Percentiles rank a stretch among this genome's conserved stretches.
phyloP scores from a whole-genome alignment of 257 asterid species.

The Capsicum rhomboideum region DNA sequence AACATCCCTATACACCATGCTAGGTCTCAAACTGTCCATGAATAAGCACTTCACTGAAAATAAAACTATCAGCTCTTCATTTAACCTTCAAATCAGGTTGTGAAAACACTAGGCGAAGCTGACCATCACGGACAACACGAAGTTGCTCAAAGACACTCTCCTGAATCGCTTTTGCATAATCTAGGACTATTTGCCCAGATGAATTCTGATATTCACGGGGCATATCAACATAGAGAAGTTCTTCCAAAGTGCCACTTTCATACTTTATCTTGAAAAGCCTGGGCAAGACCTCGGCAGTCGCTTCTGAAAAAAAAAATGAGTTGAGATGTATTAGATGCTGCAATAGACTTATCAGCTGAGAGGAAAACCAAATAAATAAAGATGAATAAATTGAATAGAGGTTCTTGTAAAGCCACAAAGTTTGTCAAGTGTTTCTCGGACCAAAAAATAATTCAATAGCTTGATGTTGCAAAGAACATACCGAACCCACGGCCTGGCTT shows the following conservation, averaged over 20 bases:
- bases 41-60: not conserved
- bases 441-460: not conserved
- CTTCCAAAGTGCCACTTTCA: constrained; percentile 95
- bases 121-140: constrained; percentile 98
- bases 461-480: constrained; percentile 14
- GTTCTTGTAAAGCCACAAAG: not conserved
- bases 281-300: constrained; percentile 89
- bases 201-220: constrained; percentile 90
- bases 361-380: not conserved
- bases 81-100: constrained; percentile 79
- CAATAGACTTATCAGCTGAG: not conserved
- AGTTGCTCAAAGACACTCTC: constrained; percentile 95
- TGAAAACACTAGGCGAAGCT: constrained; percentile 81
- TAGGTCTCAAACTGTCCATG: not conserved
- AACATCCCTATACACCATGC: not conserved
- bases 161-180: constrained; percentile 92
- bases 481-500: constrained; percentile 99
- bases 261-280: constrained; percentile 81
- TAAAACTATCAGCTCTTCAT: not conserved
- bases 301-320: constrained; percentile 50
- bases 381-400: not conserved
- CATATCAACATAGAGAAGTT: constrained; percentile 91
- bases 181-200: constrained; percentile 88
- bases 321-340: constrained; percentile 9
- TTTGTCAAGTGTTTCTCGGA: not conserved